Base-by-base conservation (phyloP, 805 yeast species). In the Kuraishia ogatae region DNA sequence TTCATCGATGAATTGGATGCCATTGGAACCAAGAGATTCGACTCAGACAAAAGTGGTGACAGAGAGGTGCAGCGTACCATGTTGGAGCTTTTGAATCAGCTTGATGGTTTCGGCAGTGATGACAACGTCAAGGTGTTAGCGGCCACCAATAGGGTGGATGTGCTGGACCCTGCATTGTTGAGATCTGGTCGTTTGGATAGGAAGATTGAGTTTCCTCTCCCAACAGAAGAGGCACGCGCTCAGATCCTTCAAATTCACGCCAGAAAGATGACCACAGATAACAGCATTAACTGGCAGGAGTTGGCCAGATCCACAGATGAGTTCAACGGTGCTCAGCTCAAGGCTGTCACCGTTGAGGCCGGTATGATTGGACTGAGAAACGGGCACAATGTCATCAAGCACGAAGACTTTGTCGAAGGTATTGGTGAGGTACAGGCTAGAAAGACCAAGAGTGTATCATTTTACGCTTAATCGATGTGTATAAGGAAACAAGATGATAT, bases 341-440 rank as follows among this genome's bases (percentile, higher is more conserved):
- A 94, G 75, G 99, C 99, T 1, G 99, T 94, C 49, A 92, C 97
- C 7, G 99, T 94, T 22, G 99, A 94, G 71, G 99, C 99, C 6
- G 99, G 99, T 67, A 94, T 94, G 99, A 94, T 94, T 73, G 99
- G 99, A 1, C 78, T 94, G 67, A 84, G 99, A 74, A 90, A 89
- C 64, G 97, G 97, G 19, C 96, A 94, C 72, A 81, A 87, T 49
- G 80, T 85, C 61, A 92, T 94, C 55, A 88, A 89, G 63, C 99
- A 94, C 70, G 99, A 94, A 73, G 99, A 94, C 73, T 94, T 93
- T 67, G 97, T 94, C 26, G 99, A 94, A 70, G 99, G 97, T 55
- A 91, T 94, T 58, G 86, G 97, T 60, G 99, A 94, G 76, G 99
- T 94, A 39, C 99, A 94, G 75, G 96, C 98, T 46, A 85, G 99